These are phyloP conservation scores for Kluyveromyces aestuarii DNA, from an alignment of 805 yeast species.

Conservation along the genomic window DNA sequence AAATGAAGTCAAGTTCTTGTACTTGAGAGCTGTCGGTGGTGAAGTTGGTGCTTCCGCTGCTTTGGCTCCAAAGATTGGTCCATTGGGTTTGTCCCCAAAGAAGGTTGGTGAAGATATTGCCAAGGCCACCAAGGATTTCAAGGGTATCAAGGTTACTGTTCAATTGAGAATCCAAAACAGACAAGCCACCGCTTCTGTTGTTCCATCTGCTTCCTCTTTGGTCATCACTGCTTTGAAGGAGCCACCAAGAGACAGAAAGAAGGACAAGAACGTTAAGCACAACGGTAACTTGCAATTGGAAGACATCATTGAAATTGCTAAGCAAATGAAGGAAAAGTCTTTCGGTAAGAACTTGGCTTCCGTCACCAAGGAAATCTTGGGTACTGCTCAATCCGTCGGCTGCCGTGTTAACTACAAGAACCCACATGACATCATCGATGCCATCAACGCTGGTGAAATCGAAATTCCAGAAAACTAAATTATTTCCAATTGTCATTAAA, in stretches of 20 bases:
- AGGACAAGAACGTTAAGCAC: slow-evolving; percentile 99
- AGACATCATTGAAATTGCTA: slow-evolving; percentile 94
- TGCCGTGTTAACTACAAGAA: slow-evolving; percentile 99
- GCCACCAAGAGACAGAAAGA: slow-evolving; percentile 99
- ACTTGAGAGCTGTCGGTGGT: slow-evolving; percentile 99
- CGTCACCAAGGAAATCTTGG: slow-evolving; percentile 96
- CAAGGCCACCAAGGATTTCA: slow-evolving; percentile 98
- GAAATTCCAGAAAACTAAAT: slow-evolving; percentile 42
- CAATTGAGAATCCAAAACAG: slow-evolving; percentile 99
- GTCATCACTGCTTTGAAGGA: slow-evolving; percentile 99
- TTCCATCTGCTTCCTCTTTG: slow-evolving; percentile 97
- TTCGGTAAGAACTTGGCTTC: slow-evolving; percentile 97
- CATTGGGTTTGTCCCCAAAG: slow-evolving; percentile 99
- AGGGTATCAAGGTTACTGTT: slow-evolving; percentile 98
- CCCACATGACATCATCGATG: slow-evolving; percentile 98
- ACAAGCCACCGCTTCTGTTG: slow-evolving; percentile 98
- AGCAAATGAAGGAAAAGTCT: slow-evolving; percentile 94
- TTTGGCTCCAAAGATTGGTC: slow-evolving; percentile 99
- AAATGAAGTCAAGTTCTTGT: slow-evolving; percentile 93
- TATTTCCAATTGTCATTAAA: slow-evolving; percentile 15
- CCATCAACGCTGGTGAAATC: slow-evolving; percentile 96
- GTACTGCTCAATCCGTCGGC: slow-evolving; percentile 99
- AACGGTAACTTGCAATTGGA: slow-evolving; percentile 96
- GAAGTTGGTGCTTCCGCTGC: slow-evolving; percentile 99
- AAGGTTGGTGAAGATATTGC: slow-evolving; percentile 99